phyloP scores from a whole-genome alignment of 306 rosid genomes.

The Pyrus bretschneideri region DNA sequence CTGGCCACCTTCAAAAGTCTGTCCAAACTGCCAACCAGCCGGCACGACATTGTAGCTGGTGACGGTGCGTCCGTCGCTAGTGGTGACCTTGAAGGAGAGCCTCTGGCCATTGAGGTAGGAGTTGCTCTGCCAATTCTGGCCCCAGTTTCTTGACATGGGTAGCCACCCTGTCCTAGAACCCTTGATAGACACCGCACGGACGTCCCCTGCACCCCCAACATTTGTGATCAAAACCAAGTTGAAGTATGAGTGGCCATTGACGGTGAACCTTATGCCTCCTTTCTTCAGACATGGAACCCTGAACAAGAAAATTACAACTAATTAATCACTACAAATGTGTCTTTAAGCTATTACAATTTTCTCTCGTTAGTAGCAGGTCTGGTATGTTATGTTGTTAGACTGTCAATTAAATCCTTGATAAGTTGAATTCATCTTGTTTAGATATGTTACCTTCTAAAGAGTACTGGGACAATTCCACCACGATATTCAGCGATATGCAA shows the following conservation, averaged over 20 bases:
- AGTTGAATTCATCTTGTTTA: background rate
- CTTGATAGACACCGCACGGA: conserved; percentile 14
- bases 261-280: conserved; percentile 40
- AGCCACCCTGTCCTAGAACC: conserved; percentile 29
- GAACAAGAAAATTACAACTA: background rate
- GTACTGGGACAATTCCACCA: conserved; percentile 37
- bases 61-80: conserved; percentile 21
- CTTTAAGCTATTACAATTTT: background rate
- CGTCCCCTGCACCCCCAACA: conserved; percentile 31
- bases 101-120: conserved; percentile 30
- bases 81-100: conserved; percentile 30
- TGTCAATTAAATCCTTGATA: background rate
- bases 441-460: conserved; percentile 23
- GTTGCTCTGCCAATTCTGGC: conserved; percentile 40
- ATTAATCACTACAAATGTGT: background rate
- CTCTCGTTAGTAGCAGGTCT: background rate
- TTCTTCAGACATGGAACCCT: conserved; percentile 34
- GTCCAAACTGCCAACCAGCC: conserved; percentile 31
- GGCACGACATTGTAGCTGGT: conserved; percentile 21
- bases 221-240: conserved; percentile 31
- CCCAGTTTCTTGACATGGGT: conserved; percentile 39
- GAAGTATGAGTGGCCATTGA: conserved; percentile 39
- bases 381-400: background rate
- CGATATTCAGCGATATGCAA: conserved; percentile 29
- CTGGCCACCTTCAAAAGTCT: conserved; percentile 34